Conservation (phyloP, 1,284 basidiomycete species). For the Anthracocystis setariae region DNA sequence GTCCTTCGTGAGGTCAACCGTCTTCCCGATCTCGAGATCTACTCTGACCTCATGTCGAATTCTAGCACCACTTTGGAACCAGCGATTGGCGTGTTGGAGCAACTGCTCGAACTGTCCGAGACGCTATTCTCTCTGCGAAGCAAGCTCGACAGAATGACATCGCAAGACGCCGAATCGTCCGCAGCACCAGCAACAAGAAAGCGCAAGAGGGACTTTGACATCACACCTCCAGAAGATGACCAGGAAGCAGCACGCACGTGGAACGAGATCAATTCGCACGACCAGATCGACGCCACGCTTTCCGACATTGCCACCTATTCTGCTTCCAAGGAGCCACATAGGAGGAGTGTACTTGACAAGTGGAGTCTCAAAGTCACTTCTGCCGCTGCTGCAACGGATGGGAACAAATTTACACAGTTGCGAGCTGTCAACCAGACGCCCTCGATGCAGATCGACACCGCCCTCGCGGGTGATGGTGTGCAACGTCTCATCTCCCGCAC, state of each 20-base stretch:
- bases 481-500: constrained; percentile 58
- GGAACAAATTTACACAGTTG: constrained; percentile 45
- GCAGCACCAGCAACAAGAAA: constrained; percentile 28
- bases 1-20: constrained; percentile 41
- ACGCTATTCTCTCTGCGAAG: constrained; percentile 35
- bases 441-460: constrained; percentile 52
- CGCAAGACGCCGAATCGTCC: constrained; percentile 3
- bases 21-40: constrained; percentile 24
- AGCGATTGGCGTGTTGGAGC: constrained; percentile 23
- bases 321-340: constrained; percentile 16
- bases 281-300: constrained; percentile 29
- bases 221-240: constrained; percentile 15
- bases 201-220: constrained; percentile 41
- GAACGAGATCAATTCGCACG: constrained; percentile 27
- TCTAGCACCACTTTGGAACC: constrained; percentile 11
- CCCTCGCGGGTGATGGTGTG: constrained; percentile 55
- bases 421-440: constrained; percentile 60
- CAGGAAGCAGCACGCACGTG: constrained; percentile 32
- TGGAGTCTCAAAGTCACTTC: constrained; percentile 56
- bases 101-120: constrained; percentile 40
- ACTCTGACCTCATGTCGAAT: constrained; percentile 11
- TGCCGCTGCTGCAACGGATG: constrained; percentile 29
- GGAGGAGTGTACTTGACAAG: constrained; percentile 46
- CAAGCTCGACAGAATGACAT: constrained; percentile 10
- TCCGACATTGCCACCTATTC: constrained; percentile 40